A percentile compares a stretch with the other conserved stretches of the same genome.
These are phyloP conservation scores for Hordeum pubiflorum DNA, from an alignment of 202 grass and related monocot genomes.

Conservation along the genomic window DNA sequence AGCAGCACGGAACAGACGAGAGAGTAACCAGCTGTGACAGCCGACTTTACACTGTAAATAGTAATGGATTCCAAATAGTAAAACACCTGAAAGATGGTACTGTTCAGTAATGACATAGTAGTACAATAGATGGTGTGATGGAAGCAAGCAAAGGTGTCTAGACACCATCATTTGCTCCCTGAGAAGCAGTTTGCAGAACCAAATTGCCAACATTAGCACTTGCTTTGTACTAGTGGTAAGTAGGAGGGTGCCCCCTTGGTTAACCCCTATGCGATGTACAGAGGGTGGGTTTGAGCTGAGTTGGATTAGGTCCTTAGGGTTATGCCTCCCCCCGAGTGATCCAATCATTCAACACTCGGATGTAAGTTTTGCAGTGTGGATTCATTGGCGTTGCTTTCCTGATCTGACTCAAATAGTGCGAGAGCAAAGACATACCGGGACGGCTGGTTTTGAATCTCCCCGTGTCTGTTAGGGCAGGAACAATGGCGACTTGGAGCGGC, in stretches of 20 bases:
- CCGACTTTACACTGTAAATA: not conserved
- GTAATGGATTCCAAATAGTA: not conserved
- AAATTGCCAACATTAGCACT: not conserved
- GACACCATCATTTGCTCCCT: not conserved
- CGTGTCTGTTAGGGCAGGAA: not conserved
- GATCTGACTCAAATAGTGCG: not conserved
- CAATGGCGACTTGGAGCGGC: not conserved
- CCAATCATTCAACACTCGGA: not conserved
- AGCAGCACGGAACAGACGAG: slow-evolving; percentile 23
- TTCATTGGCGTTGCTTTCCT: not conserved
- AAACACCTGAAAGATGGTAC: not conserved
- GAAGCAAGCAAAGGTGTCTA: not conserved
- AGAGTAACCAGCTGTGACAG: not conserved
- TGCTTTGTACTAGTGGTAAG: not conserved
- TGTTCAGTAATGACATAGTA: not conserved
- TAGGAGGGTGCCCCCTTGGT: not conserved
- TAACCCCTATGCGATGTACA: not conserved
- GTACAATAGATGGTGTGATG: not conserved
- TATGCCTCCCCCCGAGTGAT: not conserved
- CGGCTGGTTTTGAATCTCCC: not conserved
- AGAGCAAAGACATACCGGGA: slow-evolving; percentile 8
- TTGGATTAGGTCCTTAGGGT: not conserved
- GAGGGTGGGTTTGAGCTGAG: not conserved
- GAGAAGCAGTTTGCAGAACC: not conserved
- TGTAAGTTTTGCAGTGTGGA: not conserved